A percentile compares a stretch with the other conserved stretches of the same genome.
Conservation (phyloP, 2,329 filamentous ascomycete species). For the Conoideocrella luteorostrata region DNA sequence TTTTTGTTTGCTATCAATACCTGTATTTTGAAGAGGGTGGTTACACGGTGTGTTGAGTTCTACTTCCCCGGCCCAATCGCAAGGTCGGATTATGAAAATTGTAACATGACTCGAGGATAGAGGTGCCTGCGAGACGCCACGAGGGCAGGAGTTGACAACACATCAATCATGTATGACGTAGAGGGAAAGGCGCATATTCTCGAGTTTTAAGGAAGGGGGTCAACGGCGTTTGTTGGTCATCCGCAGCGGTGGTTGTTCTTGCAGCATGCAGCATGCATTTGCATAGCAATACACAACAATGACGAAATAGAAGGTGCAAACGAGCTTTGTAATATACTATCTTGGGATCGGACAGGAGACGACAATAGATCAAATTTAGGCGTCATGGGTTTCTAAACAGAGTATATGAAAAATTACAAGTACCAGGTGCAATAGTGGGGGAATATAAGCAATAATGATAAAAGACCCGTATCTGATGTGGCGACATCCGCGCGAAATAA, state of each 20-base stretch:
- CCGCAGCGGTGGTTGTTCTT: no score
- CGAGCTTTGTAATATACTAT: not conserved
- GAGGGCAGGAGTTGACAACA: not conserved
- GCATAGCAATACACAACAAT: not conserved
- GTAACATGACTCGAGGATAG: not conserved
- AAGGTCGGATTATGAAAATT: conserved; percentile 1
- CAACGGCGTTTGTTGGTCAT: conserved; percentile 1
- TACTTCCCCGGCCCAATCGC: not conserved
- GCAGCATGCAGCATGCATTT: not conserved
- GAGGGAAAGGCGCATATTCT: not conserved
- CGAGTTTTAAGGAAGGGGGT: not conserved
- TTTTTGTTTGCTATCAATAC: not conserved
- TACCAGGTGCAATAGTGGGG: conserved; percentile 2
- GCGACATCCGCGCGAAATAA: not conserved
- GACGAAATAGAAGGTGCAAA: not conserved
- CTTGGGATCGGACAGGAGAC: conserved; percentile 4
- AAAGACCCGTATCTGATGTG: not conserved
- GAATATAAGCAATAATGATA: not conserved
- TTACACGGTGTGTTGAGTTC: not conserved
- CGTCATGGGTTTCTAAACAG: conserved; percentile 4
- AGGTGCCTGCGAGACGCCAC: no score
- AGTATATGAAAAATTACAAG: not conserved
- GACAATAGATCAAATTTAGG: not conserved
- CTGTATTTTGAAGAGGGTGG: no score
- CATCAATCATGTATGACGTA: not conserved